Evolutionary conservation across 495 filamentous ascomycete genomes (phyloP).

Genomic region (Xylaria sp.): DNA sequence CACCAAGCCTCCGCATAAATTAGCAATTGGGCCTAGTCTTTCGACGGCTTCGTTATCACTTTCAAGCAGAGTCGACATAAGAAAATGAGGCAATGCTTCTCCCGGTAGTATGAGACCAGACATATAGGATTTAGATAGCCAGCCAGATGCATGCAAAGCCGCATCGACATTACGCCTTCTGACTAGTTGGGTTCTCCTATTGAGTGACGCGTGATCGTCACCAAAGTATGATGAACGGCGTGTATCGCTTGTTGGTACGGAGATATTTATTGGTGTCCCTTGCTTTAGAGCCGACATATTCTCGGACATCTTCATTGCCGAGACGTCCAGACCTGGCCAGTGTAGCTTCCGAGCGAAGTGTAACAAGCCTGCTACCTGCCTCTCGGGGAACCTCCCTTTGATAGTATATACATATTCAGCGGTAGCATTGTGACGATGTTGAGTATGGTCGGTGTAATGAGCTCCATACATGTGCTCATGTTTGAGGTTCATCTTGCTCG

Average conservation of each 20-base stretch:
- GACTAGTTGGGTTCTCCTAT: slow-evolving; percentile 38
- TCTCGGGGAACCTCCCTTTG: slow-evolving; percentile 52
- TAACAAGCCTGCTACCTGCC: slow-evolving; percentile 61
- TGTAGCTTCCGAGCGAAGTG: slow-evolving; percentile 64
- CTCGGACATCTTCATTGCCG: slow-evolving; percentile 48
- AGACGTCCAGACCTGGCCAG: slow-evolving; percentile 59
- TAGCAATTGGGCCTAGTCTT: slow-evolving; percentile 70
- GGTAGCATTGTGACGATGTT: slow-evolving; percentile 39
- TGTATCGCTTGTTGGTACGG: slow-evolving; percentile 46
- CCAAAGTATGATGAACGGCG: slow-evolving; percentile 53
- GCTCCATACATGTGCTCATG: slow-evolving; percentile 46
- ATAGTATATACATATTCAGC: slow-evolving; percentile 50
- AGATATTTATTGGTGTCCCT: slow-evolving; percentile 51
- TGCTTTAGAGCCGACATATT: slow-evolving; percentile 48
- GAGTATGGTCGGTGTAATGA: slow-evolving; percentile 40
- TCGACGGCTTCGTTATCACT: slow-evolving; percentile 71
- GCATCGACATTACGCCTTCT: slow-evolving; percentile 50
- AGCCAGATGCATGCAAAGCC: slow-evolving; percentile 65
- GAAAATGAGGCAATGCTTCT: slow-evolving; percentile 72
- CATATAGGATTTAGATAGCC: slow-evolving; percentile 81
- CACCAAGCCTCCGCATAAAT: slow-evolving; percentile 80
- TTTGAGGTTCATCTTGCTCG: slow-evolving; percentile 57
- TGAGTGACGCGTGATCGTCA: slow-evolving; percentile 32
- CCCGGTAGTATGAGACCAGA: slow-evolving; percentile 82
- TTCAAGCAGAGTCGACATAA: slow-evolving; percentile 81